phyloP scores from a whole-genome alignment of 192 early-diverging fungal genomes.

The Dispira parvispora region DNA sequence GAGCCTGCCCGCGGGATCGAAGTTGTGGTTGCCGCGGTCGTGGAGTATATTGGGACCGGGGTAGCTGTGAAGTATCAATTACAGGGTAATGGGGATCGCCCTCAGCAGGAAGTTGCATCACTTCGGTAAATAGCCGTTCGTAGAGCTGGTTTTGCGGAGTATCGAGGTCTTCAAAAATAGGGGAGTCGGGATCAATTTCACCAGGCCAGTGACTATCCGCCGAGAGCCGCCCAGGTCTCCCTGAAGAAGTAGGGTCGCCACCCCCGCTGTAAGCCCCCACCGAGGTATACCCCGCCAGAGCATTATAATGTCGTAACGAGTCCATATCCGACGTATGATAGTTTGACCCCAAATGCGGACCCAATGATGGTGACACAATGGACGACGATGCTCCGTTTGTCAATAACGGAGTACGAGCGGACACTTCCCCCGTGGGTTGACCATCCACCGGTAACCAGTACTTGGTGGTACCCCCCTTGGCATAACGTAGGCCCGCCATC shows the following conservation, averaged over 20 bases:
- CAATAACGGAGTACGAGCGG: slow-evolving; percentile 1
- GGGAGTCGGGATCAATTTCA: not conserved
- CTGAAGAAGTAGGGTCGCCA: not conserved
- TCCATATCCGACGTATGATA: not conserved
- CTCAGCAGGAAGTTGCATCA: slow-evolving; percentile 13
- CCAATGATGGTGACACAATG: not conserved
- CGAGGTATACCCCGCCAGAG: not conserved
- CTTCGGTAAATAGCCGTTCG: not conserved
- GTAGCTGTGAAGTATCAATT: slow-evolving; percentile 11
- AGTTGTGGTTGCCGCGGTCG: too few relatives aligned
- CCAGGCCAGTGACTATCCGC: not conserved
- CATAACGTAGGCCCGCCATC: slow-evolving; percentile 33
- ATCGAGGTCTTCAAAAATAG: not conserved
- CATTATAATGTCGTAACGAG: not conserved
- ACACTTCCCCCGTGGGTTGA: slow-evolving; percentile 18
- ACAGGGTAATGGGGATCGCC: slow-evolving; percentile 19
- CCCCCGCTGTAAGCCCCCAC: not conserved
- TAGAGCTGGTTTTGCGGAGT: not conserved
- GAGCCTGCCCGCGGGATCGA: too few relatives aligned
- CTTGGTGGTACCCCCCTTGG: slow-evolving; percentile 30
- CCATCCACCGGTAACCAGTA: slow-evolving; percentile 34
- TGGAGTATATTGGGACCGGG: not conserved
- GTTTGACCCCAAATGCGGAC: not conserved
- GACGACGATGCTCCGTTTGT: not conserved
- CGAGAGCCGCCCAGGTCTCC: not conserved